Base-by-base conservation (phyloP, 169 alveolate species). In the Plasmodium berghei region DNA sequence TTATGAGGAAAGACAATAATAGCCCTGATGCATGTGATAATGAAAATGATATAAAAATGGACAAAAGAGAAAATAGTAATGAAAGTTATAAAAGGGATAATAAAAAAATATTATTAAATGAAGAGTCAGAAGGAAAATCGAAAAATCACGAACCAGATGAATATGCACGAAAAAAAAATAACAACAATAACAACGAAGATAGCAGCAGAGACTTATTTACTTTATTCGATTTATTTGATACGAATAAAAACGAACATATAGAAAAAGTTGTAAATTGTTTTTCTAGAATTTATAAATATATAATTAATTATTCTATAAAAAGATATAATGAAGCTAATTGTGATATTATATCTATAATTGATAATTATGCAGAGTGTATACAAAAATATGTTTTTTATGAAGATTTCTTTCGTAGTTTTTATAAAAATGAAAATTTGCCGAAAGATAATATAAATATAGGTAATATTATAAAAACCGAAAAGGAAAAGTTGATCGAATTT, bases 331-430 rank as follows among this genome's bases (percentile, higher is more conserved):
- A 45, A 40, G 28, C 48, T 2, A 49, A 18, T 58, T 64, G 66
- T 42, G 71, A 77, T 45, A 54, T 77, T 9, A 40, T 77, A 18
- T 77, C 89, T 5, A 67, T 77, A 22, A 26, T 77, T 0, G 89
- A 77, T 18, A 63, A 77, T 58, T 77, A 77, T 59, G 89, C 89
- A 18, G 89, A 77, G 61, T 63, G 77, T 52, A 77, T 77, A n/a
- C 89, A 77, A 45, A 77, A 77, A 42, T 77, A 77, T 22, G 77
- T 77, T 2, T 77, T 63, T 24, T 74, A 77, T 48, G 77, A 77
- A 40, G n/a, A 40, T 12, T 77, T 77, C 22, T 77, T 63, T 63
- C n/a, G 3, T 2, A 46, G 56, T 9, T 77, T 77, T 64, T 64
- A 77, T 24, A 77, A 64, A 54, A 77, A 77, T 77, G 75, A 77